A percentile compares a stretch with the other conserved stretches of the same genome.
Conservation (phyloP, 1,284 basidiomycete species). For the Laetiporus sulphureus region DNA sequence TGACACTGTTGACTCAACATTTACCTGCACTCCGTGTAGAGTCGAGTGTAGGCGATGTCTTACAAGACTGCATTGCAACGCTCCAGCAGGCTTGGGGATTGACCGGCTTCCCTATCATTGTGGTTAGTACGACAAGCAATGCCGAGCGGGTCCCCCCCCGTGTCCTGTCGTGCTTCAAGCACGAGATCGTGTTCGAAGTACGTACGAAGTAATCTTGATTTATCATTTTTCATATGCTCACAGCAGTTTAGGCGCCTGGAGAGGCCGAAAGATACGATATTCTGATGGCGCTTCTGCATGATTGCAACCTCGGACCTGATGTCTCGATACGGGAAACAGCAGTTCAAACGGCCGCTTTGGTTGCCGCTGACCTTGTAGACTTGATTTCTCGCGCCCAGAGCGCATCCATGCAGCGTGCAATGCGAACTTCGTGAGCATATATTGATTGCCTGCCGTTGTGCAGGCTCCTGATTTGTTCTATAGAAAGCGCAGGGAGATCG, state of each 20-base stretch:
- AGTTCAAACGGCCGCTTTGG: conserved; percentile 87
- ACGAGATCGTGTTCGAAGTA: conserved; percentile 77
- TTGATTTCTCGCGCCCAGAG: conserved; percentile 62
- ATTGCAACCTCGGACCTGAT: conserved; percentile 61
- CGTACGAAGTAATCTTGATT: conserved; percentile 10
- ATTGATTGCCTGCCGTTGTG: not conserved
- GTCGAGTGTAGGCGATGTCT: conserved; percentile 49
- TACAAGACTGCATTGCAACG: conserved; percentile 64
- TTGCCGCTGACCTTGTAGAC: conserved; percentile 78
- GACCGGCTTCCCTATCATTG: conserved; percentile 61
- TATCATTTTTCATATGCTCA: conserved; percentile 5
- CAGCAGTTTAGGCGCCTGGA: conserved; percentile 59
- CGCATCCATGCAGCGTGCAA: conserved; percentile 51
- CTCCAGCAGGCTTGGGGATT: conserved; percentile 48
- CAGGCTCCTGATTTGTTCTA: too few species aligned
- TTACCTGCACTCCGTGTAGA: conserved; percentile 34
- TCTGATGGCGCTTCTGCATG: conserved; percentile 43
- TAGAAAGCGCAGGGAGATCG: conserved; percentile 8
- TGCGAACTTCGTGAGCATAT: conserved; percentile 34
- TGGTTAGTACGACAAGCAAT: conserved; percentile 75
- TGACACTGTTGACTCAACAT: not conserved
- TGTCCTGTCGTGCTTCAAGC: conserved; percentile 80
- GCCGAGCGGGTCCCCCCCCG: conserved; percentile 60
- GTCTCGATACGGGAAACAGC: conserved; percentile 72
- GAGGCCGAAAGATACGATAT: conserved; percentile 72